These are phyloP conservation scores for Apiospora pterosperma DNA, from an alignment of 2,329 filamentous ascomycete genomes.

Conservation along the genomic window DNA sequence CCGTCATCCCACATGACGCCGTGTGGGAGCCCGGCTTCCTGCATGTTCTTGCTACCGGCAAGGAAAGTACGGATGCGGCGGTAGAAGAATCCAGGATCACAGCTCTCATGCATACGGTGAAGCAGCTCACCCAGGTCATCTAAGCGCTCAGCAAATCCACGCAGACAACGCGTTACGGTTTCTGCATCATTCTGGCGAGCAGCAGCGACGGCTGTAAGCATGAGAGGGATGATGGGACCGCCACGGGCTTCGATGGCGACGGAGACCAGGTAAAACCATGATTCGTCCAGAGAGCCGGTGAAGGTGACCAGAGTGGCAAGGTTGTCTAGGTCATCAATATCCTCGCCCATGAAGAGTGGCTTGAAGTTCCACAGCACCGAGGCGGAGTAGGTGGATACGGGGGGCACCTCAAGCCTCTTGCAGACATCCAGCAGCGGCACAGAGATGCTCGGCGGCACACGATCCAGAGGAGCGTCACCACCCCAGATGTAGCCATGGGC, in stretches of 20 bases:
- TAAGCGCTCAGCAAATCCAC: conserved; percentile 78
- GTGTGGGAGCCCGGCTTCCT: conserved; percentile 81
- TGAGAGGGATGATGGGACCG: conserved; percentile 80
- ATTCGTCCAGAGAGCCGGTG: conserved; percentile 92
- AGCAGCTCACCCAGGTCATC: conserved; percentile 80
- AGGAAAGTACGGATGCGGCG: conserved; percentile 94
- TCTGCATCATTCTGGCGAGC: conserved; percentile 66
- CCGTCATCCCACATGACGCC: conserved; percentile 88
- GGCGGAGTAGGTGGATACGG: conserved; percentile 90
- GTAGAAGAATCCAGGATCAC: conserved; percentile 93
- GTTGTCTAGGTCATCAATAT: conserved; percentile 80
- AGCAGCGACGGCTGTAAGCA: conserved; percentile 83
- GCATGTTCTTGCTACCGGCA: conserved; percentile 97
- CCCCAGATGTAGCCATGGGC: conserved; percentile 92
- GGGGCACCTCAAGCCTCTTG: conserved; percentile 75
- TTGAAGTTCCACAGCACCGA: conserved; percentile 97
- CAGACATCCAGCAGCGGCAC: conserved; percentile 78
- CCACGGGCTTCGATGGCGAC: conserved; percentile 93
- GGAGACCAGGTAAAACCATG: conserved; percentile 97
- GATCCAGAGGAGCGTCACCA: conserved; percentile 76
- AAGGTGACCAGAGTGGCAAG: conserved; percentile 85
- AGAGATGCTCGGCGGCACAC: conserved; percentile 76
- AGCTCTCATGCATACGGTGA: conserved; percentile 90
- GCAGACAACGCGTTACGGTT: conserved; percentile 75
- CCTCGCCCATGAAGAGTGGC: conserved; percentile 80